Conservation (phyloP, 371 early-diverging fungal genomes). For the Thermomucor indicae-seudaticae region DNA sequence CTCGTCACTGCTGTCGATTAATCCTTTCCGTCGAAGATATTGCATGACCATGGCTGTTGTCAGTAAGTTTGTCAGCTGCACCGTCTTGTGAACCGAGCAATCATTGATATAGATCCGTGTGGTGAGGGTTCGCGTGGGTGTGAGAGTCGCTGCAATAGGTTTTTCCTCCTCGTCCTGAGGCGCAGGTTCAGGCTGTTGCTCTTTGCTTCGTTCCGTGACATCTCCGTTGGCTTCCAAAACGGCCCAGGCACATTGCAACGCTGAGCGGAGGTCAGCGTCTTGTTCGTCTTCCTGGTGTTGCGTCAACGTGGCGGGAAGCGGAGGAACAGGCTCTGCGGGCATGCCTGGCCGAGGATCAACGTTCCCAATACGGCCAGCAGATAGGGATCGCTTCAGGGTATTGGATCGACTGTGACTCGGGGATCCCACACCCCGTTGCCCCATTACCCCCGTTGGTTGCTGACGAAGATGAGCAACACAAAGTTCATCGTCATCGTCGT, state of each 20-base stretch:
- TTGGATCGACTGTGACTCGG: no score
- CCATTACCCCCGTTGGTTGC: no score
- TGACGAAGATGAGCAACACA: slow-evolving; percentile 24
- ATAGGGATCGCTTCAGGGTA: no score
- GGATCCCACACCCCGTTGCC: no score
- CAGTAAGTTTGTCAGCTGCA: slow-evolving; percentile 70
- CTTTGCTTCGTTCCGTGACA: background rate
- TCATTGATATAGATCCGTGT: slow-evolving; percentile 85
- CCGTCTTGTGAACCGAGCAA: slow-evolving; percentile 66
- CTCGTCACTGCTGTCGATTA: slow-evolving; percentile 55
- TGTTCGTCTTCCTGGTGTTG: slow-evolving; percentile 1
- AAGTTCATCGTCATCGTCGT: slow-evolving; percentile 34
- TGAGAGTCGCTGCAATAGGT: slow-evolving; percentile 8
- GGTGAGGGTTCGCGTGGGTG: slow-evolving; percentile 35
- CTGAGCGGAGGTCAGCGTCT: slow-evolving; percentile 28
- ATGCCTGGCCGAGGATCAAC: no score
- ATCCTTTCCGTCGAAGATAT: slow-evolving; percentile 58
- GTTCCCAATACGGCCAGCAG: no score
- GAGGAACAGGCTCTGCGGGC: background rate
- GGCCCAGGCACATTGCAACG: slow-evolving; percentile 31
- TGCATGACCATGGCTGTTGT: slow-evolving; percentile 70
- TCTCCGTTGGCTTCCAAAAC: slow-evolving; percentile 9
- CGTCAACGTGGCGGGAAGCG: background rate
- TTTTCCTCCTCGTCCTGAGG: no score
- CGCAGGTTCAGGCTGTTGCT: background rate